Percentiles rank a stretch among this genome's conserved stretches.
Evolutionary conservation across 257 asterid species (phyloP).

Genomic region (Solanum virginianum): DNA sequence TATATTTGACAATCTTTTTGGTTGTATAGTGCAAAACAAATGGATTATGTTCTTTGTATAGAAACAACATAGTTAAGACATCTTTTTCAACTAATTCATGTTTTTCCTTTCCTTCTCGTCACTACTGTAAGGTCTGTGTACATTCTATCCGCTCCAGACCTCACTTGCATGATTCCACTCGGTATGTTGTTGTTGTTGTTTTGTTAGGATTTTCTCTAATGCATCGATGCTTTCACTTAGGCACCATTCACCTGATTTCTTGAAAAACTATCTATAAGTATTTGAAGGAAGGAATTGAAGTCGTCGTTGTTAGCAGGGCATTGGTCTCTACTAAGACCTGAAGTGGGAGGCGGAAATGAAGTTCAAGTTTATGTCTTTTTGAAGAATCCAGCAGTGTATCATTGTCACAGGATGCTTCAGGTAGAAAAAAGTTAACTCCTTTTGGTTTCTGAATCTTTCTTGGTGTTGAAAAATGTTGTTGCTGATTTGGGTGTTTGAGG

Average conservation of each 20-base stretch:
- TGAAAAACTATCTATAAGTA: not conserved
- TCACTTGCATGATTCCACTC: too few species aligned
- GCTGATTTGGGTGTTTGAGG: slow-evolving; percentile 30
- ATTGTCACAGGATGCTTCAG: not conserved
- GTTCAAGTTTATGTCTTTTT: not conserved
- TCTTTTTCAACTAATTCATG: not conserved
- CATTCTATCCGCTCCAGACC: too few species aligned
- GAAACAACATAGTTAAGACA: not conserved
- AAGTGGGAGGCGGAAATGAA: not conserved
- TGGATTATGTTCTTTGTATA: not conserved
- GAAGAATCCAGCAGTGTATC: not conserved
- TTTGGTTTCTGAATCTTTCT: not conserved
- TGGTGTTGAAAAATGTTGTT: slow-evolving; percentile 13
- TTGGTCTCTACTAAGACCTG: not conserved
- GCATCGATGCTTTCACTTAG: not conserved
- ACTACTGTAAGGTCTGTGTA: not conserved
- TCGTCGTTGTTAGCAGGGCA: not conserved
- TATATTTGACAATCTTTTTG: not conserved
- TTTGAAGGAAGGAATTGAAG: not conserved
- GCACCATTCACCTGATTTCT: not conserved
- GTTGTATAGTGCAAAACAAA: not conserved
- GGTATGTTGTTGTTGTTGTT: too few species aligned
- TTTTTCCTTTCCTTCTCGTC: not conserved
- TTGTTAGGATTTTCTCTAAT: not conserved
- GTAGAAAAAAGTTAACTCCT: not conserved